A percentile compares a stretch with the other conserved stretches of the same genome.
Conservation (phyloP, 1,284 basidiomycete species). For the Puccinia polysora region DNA sequence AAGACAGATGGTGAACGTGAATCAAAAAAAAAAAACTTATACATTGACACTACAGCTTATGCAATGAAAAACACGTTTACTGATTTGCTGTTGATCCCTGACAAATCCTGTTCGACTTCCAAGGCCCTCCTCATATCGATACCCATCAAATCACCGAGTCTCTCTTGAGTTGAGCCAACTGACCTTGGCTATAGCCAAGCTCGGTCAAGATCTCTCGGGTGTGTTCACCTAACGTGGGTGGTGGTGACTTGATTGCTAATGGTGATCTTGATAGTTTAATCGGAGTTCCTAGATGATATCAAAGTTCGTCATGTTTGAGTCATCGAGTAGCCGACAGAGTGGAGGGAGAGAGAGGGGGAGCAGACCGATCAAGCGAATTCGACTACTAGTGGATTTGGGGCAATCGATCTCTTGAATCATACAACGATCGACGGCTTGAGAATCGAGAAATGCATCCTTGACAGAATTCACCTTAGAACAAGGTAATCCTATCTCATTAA, state of each 20-base stretch:
- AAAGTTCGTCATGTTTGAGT: too few relatives aligned
- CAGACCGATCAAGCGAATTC: slow-evolving; percentile 63
- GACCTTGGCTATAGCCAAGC: slow-evolving; percentile 62
- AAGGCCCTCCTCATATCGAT: too few relatives aligned
- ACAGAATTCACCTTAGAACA: slow-evolving; percentile 93
- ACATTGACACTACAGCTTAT: too few relatives aligned
- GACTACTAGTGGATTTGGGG: slow-evolving; percentile 72
- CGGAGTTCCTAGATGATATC: slow-evolving; percentile 60
- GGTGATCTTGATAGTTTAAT: slow-evolving; percentile 15
- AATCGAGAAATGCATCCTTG: slow-evolving; percentile 80
- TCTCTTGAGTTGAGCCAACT: slow-evolving; percentile 60
- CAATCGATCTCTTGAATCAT: slow-evolving; percentile 62
- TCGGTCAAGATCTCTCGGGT: slow-evolving; percentile 53
- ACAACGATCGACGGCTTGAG: slow-evolving; percentile 68
- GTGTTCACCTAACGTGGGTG: slow-evolving; percentile 54
- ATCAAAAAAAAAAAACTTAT: too few relatives aligned
- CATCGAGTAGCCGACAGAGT: too few relatives aligned
- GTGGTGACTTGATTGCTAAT: slow-evolving; percentile 46
- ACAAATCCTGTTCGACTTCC: too few relatives aligned
- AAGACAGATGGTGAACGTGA: too few relatives aligned
- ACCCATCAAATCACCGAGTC: slow-evolving; percentile 62
- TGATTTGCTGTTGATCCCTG: too few relatives aligned
- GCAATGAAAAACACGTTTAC: too few relatives aligned
- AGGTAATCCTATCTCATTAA: slow-evolving; percentile 78
- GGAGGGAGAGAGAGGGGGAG: not conserved